A percentile compares a stretch with the other conserved stretches of the same genome.
Evolutionary conservation across 1,284 basidiomycete genomes (phyloP).

Genomic region (Cronartium ribicola): DNA sequence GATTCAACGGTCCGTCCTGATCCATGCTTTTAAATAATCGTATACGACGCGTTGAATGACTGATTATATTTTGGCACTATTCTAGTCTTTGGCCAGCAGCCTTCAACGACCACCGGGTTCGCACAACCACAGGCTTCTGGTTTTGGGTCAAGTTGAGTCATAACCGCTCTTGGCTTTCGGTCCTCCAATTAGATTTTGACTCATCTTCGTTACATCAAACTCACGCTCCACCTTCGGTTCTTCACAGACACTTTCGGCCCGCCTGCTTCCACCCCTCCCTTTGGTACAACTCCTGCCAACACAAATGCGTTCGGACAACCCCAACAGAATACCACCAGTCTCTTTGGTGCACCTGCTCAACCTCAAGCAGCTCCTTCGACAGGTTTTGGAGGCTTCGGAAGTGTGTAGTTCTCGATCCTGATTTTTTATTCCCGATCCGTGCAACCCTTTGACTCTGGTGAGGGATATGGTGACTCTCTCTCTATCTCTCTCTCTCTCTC

Average conservation of each 20-base stretch:
- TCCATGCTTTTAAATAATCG: neutral
- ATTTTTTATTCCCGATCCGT: neutral
- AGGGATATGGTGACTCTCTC: neutral
- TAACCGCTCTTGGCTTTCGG: neutral
- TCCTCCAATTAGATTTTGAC: neutral
- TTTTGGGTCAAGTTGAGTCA: slow-evolving; percentile 33
- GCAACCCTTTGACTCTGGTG: no score
- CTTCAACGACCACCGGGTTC: slow-evolving; percentile 15
- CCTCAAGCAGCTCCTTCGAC: slow-evolving; percentile 25
- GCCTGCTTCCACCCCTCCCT: slow-evolving; percentile 13
- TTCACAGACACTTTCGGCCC: slow-evolving; percentile 33
- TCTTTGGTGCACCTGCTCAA: slow-evolving; percentile 38
- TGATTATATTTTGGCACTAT: neutral
- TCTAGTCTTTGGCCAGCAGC: slow-evolving; percentile 29
- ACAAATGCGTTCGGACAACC: slow-evolving; percentile 38
- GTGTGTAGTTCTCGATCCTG: slow-evolving; percentile 4
- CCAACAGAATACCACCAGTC: slow-evolving; percentile 27
- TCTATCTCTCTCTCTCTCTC: neutral
- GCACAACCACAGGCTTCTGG: slow-evolving; percentile 29
- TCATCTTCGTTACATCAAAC: neutral
- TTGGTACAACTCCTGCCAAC: slow-evolving; percentile 26
- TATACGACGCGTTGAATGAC: neutral
- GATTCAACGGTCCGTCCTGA: slow-evolving; percentile 10
- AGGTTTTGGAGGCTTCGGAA: slow-evolving; percentile 33
- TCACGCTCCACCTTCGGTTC: neutral